Conservation (phyloP, 352 stramenopile genomes). For the Pythium periplocum region DNA sequence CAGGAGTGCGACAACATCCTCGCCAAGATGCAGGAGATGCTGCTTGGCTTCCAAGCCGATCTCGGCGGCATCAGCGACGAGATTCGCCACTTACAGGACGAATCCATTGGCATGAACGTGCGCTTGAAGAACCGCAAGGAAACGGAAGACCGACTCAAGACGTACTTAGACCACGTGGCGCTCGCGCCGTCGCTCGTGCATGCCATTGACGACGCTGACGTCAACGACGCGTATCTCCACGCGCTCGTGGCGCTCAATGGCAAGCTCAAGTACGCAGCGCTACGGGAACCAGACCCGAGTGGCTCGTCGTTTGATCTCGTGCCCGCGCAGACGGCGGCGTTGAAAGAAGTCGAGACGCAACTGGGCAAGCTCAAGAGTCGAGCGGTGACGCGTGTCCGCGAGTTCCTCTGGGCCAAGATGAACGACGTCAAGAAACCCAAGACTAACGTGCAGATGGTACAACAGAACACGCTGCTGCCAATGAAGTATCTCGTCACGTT, state of each 20-base stretch:
- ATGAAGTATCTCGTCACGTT: conserved; percentile 97
- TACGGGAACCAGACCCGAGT: conserved; percentile 44
- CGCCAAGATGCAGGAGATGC: conserved; percentile 96
- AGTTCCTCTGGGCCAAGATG: conserved; percentile 94
- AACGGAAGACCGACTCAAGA: conserved; percentile 90
- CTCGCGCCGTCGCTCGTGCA: conserved; percentile 92
- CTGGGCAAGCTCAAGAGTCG: conserved; percentile 86
- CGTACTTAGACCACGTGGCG: conserved; percentile 95
- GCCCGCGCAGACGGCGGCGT: conserved; percentile 86
- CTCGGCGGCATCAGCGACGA: conserved; percentile 96
- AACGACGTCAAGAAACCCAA: conserved; percentile 94
- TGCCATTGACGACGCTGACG: conserved; percentile 90
- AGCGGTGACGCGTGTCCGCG: conserved; percentile 70
- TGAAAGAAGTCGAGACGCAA: conserved; percentile 91
- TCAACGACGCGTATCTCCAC: conserved; percentile 94
- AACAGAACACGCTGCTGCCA: conserved; percentile 95
- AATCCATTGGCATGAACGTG: conserved; percentile 91
- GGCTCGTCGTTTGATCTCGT: conserved; percentile 85
- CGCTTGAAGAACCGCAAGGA: conserved; percentile 94
- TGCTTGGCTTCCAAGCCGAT: conserved; percentile 98
- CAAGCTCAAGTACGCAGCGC: conserved; percentile 89
- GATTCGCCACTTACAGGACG: conserved; percentile 96
- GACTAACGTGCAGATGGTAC: conserved; percentile 98
- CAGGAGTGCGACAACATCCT: conserved; percentile 96
- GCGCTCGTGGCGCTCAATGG: conserved; percentile 91